Evolutionary conservation across 2,329 filamentous ascomycete species (phyloP).

Genomic region (Ophiostoma montium): DNA sequence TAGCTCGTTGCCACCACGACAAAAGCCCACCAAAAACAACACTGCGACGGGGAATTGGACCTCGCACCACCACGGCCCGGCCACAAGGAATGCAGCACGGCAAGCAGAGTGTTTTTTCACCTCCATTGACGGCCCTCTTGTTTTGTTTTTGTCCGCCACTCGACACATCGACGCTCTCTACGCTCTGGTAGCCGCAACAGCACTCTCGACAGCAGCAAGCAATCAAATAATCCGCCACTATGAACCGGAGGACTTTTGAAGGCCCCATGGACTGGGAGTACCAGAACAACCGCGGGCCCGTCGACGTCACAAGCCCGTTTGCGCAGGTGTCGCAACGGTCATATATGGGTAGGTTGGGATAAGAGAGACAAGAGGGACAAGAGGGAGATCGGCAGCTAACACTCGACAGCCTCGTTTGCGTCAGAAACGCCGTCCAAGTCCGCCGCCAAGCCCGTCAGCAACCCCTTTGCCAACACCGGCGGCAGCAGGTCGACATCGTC

Average conservation of each 20-base stretch:
- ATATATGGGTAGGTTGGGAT: constrained; percentile 26
- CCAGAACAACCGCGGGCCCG: constrained; percentile 38
- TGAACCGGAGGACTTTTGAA: constrained; percentile 39
- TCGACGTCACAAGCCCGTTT: constrained; percentile 49
- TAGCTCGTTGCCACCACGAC: constrained; percentile 18
- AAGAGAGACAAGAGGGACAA: neutral
- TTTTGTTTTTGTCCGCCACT: neutral
- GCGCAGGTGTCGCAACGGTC: constrained; percentile 33
- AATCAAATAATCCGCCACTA: constrained; percentile 9
- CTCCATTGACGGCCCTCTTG: neutral
- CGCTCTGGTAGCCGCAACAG: neutral
- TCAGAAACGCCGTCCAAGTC: constrained; percentile 15
- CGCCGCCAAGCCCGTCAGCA: constrained; percentile 8
- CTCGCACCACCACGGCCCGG: neutral
- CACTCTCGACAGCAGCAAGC: neutral
- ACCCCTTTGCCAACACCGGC: constrained; percentile 16
- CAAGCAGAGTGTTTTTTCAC: too few relatives aligned
- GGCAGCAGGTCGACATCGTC: neutral
- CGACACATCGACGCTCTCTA: too few relatives aligned
- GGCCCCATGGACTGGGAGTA: constrained; percentile 56
- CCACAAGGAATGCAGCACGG: too few relatives aligned
- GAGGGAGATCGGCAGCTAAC: constrained; percentile 1
- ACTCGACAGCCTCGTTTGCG: constrained; percentile 14
- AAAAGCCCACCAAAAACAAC: constrained; percentile 8
- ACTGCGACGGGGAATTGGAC: neutral